A percentile compares a stretch with the other conserved stretches of the same genome.
Conservation (phyloP, 2,329 filamentous ascomycete genomes). For the Colletotrichum sp. region DNA sequence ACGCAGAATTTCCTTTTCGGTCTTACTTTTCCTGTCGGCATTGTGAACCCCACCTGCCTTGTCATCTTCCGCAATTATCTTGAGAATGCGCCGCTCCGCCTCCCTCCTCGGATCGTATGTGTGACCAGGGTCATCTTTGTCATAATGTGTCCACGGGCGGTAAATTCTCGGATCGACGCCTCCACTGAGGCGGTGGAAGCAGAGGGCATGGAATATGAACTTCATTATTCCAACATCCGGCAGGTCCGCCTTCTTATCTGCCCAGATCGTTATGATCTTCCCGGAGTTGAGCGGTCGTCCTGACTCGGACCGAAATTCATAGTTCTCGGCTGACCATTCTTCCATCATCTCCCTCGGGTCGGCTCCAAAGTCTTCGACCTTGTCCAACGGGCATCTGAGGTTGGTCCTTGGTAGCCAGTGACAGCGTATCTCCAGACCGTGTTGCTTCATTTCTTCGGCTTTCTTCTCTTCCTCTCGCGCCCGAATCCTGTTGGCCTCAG, state of each 20-base stretch:
- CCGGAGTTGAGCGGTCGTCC: not conserved
- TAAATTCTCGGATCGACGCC: not conserved
- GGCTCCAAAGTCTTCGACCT: not conserved
- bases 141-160: not conserved
- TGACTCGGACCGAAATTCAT: accelerated
- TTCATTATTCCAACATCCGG: not conserved
- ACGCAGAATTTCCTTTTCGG: too few species aligned
- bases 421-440: not conserved
- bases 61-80: not conserved
- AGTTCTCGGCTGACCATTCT: not conserved
- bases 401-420: not conserved
- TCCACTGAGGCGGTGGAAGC: not conserved
- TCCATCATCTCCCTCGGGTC: not conserved
- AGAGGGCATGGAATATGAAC: not conserved
- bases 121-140: not conserved
- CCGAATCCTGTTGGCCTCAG: not conserved
- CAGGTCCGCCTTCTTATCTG: not conserved
- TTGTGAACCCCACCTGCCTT: not conserved
- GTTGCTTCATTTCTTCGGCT: accelerated
- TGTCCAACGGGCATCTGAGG: not conserved
- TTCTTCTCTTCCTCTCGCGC: not conserved
- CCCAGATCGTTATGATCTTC: not conserved
- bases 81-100: not conserved
- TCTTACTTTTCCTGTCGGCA: not conserved
- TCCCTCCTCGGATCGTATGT: not conserved